These are phyloP conservation scores for Xylaria multiplex DNA, from an alignment of 2,329 filamentous ascomycete species.

Conservation along the genomic window DNA sequence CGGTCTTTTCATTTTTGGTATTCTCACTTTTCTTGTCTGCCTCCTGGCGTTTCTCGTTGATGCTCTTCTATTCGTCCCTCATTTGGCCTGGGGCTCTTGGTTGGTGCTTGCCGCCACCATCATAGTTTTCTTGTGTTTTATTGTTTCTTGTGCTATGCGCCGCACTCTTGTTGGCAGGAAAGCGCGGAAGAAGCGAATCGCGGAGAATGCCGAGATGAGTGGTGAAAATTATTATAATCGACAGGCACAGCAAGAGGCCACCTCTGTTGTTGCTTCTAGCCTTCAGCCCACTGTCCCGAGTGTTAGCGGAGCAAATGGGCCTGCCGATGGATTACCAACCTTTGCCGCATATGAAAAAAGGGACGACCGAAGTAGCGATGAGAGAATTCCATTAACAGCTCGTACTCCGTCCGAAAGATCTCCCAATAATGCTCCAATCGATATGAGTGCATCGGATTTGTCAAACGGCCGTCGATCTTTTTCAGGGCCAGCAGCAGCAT, in stretches of 20 bases:
- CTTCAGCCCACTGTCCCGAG: slow-evolving; percentile 69
- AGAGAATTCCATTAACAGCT: slow-evolving; percentile 75
- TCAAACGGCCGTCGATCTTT: slow-evolving; percentile 51
- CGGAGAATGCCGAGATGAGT: slow-evolving; percentile 96
- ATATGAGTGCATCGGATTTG: slow-evolving; percentile 52
- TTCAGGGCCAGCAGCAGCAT: slow-evolving; percentile 53
- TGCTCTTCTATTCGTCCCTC: slow-evolving; percentile 92
- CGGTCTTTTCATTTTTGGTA: slow-evolving; percentile 82
- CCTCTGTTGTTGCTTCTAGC: slow-evolving; percentile 52
- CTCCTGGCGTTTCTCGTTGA: slow-evolving; percentile 92
- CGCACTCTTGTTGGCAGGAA: slow-evolving; percentile 91
- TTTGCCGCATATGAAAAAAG: slow-evolving; percentile 75
- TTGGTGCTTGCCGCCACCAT: slow-evolving; percentile 90
- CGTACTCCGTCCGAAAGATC: slow-evolving; percentile 69
- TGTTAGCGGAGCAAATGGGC: slow-evolving; percentile 64
- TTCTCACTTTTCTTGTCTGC: slow-evolving; percentile 84
- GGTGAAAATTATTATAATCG: slow-evolving; percentile 89
- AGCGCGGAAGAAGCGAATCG: slow-evolving; percentile 90
- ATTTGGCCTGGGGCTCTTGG: slow-evolving; percentile 93
- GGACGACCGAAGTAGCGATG: slow-evolving; percentile 71
- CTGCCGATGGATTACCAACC: slow-evolving; percentile 57
- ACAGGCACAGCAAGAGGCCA: slow-evolving; percentile 65
- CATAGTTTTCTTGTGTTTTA: slow-evolving; percentile 79
- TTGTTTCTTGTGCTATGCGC: slow-evolving; percentile 95
- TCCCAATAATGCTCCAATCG: slow-evolving; percentile 56